Base-by-base conservation (phyloP, 345 rosid genomes). In the Syzygium grande region DNA sequence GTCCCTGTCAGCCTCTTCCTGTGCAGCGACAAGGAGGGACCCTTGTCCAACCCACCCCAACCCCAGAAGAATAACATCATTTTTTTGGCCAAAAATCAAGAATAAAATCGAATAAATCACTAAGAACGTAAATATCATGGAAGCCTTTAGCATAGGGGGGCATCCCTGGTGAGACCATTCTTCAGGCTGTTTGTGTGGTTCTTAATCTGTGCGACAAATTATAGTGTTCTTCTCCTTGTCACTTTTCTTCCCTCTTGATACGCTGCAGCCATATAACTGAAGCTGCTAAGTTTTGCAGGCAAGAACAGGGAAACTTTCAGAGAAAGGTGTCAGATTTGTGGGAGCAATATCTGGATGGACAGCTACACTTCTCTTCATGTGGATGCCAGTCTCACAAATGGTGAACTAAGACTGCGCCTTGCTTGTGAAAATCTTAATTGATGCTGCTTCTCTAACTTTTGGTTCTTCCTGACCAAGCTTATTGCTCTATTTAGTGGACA, bases 311-410 rank as follows among this genome's bases (percentile, higher is more conserved):
- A 94, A 91, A 91, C 98, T 97, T 86, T 58, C 98, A 2, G 94
- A 93, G 88, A 86, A 94, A 94, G 94, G 94, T 85, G 94, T 91
- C 86, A 94, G 90, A 90, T 92, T 97, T 85, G 89, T 97, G 9
- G 95, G 94, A 78, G 92, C 92, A 84, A 65, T 95, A 92, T 95
- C 98, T 89, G 99, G 99, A 89, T 97, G 99, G 99, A 95, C 99
- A 49, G 98, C 99, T 14, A 97, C 99, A 27, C 94, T 97, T 89
- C 96, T 97, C 87, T 97, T 97, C 93, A 97, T 97, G 99, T 96
- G 99, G 98, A 97, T 97, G 98, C 97, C 98, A 77, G 96, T 97
- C 85, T 89, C 98, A 5, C 98, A 96, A 88, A 94, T 95, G 99
- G 99, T 97, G 88, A 87, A 86, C 41, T 52, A 78, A 56, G 14